Evolutionary conservation across 495 filamentous ascomycete genomes (phyloP), one percentile per base, ranked within the genome.

Genomic region (Staphylotrichum tortipilum): DNA sequence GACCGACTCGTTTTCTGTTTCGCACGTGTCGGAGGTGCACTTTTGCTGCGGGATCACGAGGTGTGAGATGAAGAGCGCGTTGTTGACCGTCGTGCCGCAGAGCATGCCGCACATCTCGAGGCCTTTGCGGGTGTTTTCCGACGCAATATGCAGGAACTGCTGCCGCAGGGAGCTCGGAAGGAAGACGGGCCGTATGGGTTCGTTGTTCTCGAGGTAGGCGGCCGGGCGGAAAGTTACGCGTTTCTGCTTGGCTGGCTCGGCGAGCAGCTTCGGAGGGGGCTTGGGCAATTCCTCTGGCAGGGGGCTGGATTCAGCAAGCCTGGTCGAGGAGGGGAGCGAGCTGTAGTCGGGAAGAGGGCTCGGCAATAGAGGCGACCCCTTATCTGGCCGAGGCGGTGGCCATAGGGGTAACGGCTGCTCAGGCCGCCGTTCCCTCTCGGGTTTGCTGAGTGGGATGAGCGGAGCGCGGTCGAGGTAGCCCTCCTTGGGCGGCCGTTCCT

Each of bases 21-120:
- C 90, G 65, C 92, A 98, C 0, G 92, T 97, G 59, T 97, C 89
- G 7, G 82, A 81, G 2, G 92, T 96, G 53, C 83, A 81, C 22
- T 80, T 81, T 60, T 98, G 92, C 56, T 95, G 86, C 0, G 92
- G 92, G 40, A 98, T 92, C 14, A 98, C 76, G 4, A 98, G 77
- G 42, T 81, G 79, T 4, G 81, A 84, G 45, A 98, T 83, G 69
- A 98, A 96, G 2, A 97, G 71, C 0, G 92, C 92, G 67, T 96
- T 96, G 40, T 88, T 88, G 58, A 95, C 84, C 6, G 89, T 69
- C 0, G 86, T 94, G 5, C 91, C 92, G 62, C 88, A 94, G 15
- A 98, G 78, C 44, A 98, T 85, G 19, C 90, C 92, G 65, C 91
- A 96, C 47, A 90, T 96, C 68, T 98, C 92, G 14, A 96, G 75